Conservation (phyloP, 495 filamentous ascomycete genomes). For the Staphylotrichum tortipilum region DNA sequence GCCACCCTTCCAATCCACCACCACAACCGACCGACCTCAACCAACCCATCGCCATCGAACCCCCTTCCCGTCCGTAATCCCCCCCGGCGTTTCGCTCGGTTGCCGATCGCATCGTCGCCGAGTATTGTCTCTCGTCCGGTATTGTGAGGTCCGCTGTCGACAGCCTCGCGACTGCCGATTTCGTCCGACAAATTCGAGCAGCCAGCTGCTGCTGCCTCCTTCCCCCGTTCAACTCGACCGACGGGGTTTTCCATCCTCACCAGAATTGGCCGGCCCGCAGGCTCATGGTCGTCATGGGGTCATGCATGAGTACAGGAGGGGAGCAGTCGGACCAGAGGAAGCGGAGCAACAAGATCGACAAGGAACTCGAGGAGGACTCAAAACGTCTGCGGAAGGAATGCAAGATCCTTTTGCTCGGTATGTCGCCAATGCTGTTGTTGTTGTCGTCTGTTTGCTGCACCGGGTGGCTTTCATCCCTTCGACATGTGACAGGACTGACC, state of each 20-base stretch:
- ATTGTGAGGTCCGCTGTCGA: not conserved
- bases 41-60: not conserved
- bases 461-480: too few relatives aligned
- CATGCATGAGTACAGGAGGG: constrained; percentile 74
- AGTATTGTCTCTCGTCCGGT: not conserved
- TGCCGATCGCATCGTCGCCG: not conserved
- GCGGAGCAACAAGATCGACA: constrained; percentile 86
- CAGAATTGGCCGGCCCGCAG: not conserved
- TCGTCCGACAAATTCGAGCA: too few relatives aligned
- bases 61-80: not conserved
- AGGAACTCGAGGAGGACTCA: constrained; percentile 85
- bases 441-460: too few relatives aligned
- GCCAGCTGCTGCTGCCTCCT: not conserved
- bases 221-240: too few relatives aligned
- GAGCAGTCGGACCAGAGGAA: constrained; percentile 87
- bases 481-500: too few relatives aligned
- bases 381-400: constrained; percentile 87
- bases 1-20: too few relatives aligned
- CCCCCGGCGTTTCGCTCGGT: not conserved
- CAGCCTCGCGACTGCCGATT: not conserved
- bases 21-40: not conserved
- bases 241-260: too few relatives aligned
- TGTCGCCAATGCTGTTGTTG: too few relatives aligned
- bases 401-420: constrained; percentile 95
- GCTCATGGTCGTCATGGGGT: constrained; percentile 61